A percentile compares a stretch with the other conserved stretches of the same genome.
phyloP scores from a whole-genome alignment of 2,329 filamentous ascomycete species.

The Fragosphaeria purpurea region DNA sequence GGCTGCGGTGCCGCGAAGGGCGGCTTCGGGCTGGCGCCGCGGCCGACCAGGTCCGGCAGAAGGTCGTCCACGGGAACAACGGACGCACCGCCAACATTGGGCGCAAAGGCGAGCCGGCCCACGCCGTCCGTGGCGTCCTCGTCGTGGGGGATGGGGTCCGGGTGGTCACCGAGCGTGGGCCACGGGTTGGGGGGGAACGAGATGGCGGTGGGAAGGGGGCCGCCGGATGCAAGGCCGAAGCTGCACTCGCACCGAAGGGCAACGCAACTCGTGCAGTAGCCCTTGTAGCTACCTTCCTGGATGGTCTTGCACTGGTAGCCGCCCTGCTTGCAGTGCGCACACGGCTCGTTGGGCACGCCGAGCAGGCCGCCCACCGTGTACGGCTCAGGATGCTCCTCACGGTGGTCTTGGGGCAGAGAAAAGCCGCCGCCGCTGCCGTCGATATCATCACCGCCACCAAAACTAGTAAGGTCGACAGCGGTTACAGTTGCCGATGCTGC shows the following conservation, averaged over 20 bases:
- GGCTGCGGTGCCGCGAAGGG: slow-evolving; percentile 24
- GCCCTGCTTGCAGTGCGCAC: slow-evolving; percentile 39
- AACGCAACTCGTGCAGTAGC: slow-evolving; percentile 54
- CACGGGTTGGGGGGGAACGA: slow-evolving; percentile 36
- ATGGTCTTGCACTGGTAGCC: slow-evolving; percentile 52
- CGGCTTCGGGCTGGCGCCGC: slow-evolving; percentile 14
- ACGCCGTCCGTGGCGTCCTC: slow-evolving; percentile 19
- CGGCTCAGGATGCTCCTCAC: too few relatives aligned
- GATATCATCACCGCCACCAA: too few relatives aligned
- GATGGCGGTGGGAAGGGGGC: slow-evolving; percentile 23
- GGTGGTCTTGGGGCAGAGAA: too few relatives aligned
- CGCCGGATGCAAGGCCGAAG: slow-evolving; percentile 31
- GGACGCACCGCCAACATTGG: slow-evolving; percentile 2
- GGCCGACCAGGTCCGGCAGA: neutral
- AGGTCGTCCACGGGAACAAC: too few relatives aligned
- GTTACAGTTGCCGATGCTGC: too few relatives aligned
- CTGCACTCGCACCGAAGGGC: slow-evolving; percentile 50
- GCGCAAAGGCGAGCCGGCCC: slow-evolving; percentile 17
- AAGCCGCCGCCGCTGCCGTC: too few relatives aligned
- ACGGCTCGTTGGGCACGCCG: slow-evolving; percentile 38
- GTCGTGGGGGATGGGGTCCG: slow-evolving; percentile 29
- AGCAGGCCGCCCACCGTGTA: slow-evolving; percentile 14
- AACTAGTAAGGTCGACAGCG: too few relatives aligned
- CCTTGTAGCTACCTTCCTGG: slow-evolving; percentile 47
- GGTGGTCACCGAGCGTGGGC: slow-evolving; percentile 34